Evolutionary conservation across 495 filamentous ascomycete species (phyloP).

Genomic region (Trichoderma orchidacearum): DNA sequence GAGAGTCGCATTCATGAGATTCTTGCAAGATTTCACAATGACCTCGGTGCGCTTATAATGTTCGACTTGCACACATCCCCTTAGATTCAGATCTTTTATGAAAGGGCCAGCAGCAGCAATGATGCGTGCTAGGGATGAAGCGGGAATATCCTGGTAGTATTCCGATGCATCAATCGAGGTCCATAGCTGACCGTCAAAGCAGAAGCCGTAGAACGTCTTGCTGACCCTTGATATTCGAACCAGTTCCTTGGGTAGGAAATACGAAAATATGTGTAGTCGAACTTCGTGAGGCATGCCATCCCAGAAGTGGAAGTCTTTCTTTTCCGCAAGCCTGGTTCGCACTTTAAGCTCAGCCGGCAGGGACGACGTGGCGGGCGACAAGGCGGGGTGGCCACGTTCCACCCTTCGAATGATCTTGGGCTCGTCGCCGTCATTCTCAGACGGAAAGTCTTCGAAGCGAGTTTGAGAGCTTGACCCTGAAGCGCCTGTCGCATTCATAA

Average conservation of each 20-base stretch:
- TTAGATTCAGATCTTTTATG: conserved; percentile 70
- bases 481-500: conserved; percentile 17
- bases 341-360: conserved; percentile 48
- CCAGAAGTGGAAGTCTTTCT: conserved; percentile 54
- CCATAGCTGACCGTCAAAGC: conserved; percentile 95
- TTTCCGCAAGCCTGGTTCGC: not conserved
- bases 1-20: conserved; percentile 74
- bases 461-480: conserved; percentile 45
- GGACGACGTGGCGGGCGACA: conserved; percentile 35
- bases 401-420: conserved; percentile 20
- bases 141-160: conserved; percentile 79
- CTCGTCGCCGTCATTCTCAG: conserved; percentile 19
- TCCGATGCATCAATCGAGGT: conserved; percentile 66
- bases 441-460: conserved; percentile 25
- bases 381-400: conserved; percentile 10
- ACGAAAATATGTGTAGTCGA: conserved; percentile 60
- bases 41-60: conserved; percentile 65
- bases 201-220: conserved; percentile 68
- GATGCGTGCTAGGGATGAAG: conserved; percentile 69
- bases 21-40: conserved; percentile 67
- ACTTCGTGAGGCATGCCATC: conserved; percentile 70
- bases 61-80: conserved; percentile 50
- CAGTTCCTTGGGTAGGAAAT: conserved; percentile 68
- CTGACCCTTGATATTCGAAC: conserved; percentile 71
- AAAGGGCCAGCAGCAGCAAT: conserved; percentile 79